Percentiles rank a stretch among this genome's conserved stretches.
These are phyloP conservation scores for Xerocomus potaroensis DNA, from an alignment of 768 basidiomycete species.

Conservation along the genomic window DNA sequence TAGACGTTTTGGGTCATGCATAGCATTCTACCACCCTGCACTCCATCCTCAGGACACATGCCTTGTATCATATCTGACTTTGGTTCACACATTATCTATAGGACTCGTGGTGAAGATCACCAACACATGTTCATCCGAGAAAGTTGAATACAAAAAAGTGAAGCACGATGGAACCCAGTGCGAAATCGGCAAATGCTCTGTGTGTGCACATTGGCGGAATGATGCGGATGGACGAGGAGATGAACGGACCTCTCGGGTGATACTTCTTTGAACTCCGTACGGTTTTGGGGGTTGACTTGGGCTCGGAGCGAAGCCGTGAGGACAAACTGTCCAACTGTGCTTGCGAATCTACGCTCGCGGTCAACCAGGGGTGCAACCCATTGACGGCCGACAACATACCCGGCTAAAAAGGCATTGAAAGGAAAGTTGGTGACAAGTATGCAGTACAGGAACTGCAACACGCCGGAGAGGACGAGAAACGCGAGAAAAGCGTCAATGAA, in stretches of 20 bases:
- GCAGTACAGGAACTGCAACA: conserved; percentile 90
- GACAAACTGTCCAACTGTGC: conserved; percentile 96
- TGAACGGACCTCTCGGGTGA: conserved; percentile 83
- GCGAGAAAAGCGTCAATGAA: conserved; percentile 90
- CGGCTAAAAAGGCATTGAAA: conserved; percentile 95
- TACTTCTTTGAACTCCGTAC: conserved; percentile 78
- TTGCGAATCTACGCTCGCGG: conserved; percentile 66
- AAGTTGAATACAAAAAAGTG: conserved; percentile 99
- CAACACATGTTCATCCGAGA: conserved; percentile 57
- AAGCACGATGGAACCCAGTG: conserved; percentile 88
- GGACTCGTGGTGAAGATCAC: neutral
- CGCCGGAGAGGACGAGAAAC: conserved; percentile 88
- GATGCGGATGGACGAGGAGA: neutral
- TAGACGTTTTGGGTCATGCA: too few relatives aligned
- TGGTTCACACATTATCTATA: neutral
- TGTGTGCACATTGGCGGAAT: neutral
- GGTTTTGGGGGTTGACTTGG: conserved; percentile 88
- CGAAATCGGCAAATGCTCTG: conserved; percentile 98
- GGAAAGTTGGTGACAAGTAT: conserved; percentile 89
- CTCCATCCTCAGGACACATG: too few relatives aligned
- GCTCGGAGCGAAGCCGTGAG: conserved; percentile 86
- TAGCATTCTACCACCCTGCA: too few relatives aligned
- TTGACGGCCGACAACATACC: conserved; percentile 49
- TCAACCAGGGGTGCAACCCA: conserved; percentile 1
- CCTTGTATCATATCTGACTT: conserved; percentile 14